Conservation (phyloP, 331 rosid species). For the Acacia concinna region DNA sequence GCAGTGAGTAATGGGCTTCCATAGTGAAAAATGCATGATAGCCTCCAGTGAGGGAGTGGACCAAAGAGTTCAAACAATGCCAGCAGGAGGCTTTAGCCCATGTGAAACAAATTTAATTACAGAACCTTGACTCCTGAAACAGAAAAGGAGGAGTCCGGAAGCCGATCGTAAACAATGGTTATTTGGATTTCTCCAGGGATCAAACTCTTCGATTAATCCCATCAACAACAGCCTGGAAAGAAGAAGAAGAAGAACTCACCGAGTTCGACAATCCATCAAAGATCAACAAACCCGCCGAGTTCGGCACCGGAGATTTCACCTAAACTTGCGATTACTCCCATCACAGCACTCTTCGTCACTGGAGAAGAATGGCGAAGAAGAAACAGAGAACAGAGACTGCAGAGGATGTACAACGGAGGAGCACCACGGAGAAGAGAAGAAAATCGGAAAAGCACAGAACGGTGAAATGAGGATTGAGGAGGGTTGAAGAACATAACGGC, state of each 20-base stretch:
- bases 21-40: constrained; percentile 80
- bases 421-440: background rate
- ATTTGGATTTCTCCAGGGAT: constrained; percentile 34
- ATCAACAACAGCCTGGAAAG: background rate
- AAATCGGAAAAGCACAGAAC: background rate
- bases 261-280: background rate
- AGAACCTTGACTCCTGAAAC: constrained; percentile 31
- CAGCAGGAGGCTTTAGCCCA: constrained; percentile 44
- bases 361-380: background rate
- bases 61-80: constrained; percentile 18
- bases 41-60: constrained; percentile 25
- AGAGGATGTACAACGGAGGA: background rate
- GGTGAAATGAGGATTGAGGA: background rate
- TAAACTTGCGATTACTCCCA: background rate
- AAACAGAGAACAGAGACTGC: background rate
- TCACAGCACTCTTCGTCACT: background rate
- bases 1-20: constrained; percentile 93
- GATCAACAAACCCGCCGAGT: background rate
- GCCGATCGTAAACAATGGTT: constrained; percentile 43
- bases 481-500: background rate
- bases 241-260: background rate
- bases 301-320: background rate
- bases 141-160: constrained; percentile 26
- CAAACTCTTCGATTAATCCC: constrained; percentile 15
- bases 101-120: constrained; percentile 32